A percentile compares a stretch with the other conserved stretches of the same genome.
phyloP scores from a whole-genome alignment of 805 yeast genomes.

The fission yeast (Schizosaccharomyces pombe) region DNA sequence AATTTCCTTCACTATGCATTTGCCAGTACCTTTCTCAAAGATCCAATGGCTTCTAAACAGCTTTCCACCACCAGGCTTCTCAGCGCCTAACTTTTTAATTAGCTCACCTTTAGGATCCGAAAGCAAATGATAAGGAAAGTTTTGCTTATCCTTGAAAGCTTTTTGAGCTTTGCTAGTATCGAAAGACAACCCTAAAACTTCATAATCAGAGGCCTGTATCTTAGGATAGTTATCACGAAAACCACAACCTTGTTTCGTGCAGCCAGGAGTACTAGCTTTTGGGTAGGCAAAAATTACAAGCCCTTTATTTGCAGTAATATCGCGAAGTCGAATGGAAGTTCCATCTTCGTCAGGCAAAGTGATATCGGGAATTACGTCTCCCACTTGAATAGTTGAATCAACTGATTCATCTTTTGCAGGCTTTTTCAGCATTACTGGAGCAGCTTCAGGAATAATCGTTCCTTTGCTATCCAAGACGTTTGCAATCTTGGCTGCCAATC shows the following conservation, averaged over 20 bases:
- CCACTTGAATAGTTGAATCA: slow-evolving; percentile 26
- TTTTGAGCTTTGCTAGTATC: slow-evolving; percentile 63
- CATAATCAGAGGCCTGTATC: slow-evolving; percentile 27
- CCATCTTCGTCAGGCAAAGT: slow-evolving; percentile 46
- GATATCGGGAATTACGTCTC: slow-evolving; percentile 45
- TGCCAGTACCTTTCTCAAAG: slow-evolving; percentile 1
- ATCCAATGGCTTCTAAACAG: slow-evolving; percentile 2
- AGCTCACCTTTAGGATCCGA: slow-evolving; percentile 24
- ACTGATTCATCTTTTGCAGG: slow-evolving; percentile 6
- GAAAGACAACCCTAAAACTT: slow-evolving; percentile 60
- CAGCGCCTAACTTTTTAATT: not conserved
- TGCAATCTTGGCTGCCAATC: no score
- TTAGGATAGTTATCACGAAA: slow-evolving; percentile 43
- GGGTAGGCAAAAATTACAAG: slow-evolving; percentile 8
- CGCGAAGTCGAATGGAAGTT: slow-evolving; percentile 28
- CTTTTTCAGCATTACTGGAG: no score
- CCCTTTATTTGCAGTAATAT: slow-evolving; percentile 8
- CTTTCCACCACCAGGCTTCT: not conserved
- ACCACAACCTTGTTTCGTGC: slow-evolving; percentile 85
- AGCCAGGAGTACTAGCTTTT: slow-evolving; percentile 25
- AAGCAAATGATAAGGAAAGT: slow-evolving; percentile 47
- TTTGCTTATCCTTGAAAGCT: slow-evolving; percentile 48
- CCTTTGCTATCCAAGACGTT: no score
- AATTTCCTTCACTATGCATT: not conserved
- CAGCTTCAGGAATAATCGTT: no score